These are phyloP conservation scores for Vaccinium darrowii DNA, from an alignment of 148 eudicot genomes.

Conservation along the genomic window DNA sequence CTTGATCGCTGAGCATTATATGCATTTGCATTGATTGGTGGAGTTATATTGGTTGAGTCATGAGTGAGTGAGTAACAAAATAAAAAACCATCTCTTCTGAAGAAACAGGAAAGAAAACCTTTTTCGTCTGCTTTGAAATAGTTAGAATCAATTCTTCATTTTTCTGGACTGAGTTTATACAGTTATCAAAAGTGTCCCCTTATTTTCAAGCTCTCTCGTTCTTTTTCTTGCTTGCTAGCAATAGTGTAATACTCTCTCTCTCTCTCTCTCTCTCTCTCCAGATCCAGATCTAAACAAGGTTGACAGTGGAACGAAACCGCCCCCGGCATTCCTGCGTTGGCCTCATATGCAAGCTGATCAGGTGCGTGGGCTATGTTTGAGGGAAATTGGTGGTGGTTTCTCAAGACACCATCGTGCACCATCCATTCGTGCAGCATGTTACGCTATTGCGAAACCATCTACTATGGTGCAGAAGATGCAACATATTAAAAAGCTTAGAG, in stretches of 20 bases:
- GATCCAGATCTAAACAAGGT: constrained; percentile 49
- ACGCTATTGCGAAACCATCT: constrained; percentile 92
- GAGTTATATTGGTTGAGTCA: constrained; percentile 5
- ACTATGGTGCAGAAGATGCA: constrained; percentile 96
- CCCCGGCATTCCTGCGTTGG: constrained; percentile 76
- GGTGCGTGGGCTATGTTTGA: constrained; percentile 77
- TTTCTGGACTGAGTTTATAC: background rate
- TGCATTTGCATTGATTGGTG: constrained; percentile 6
- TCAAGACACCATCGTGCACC: constrained; percentile 93
- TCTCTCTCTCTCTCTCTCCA: background rate
- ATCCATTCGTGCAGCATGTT: constrained; percentile 80
- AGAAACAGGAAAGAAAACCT: background rate
- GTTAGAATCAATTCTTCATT: background rate
- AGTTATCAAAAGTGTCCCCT: background rate
- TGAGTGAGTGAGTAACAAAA: background rate
- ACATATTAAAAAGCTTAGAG: constrained; percentile 70
- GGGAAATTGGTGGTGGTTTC: constrained; percentile 98
- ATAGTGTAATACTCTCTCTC: background rate
- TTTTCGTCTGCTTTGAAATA: background rate
- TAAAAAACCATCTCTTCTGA: background rate
- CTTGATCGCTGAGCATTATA: background rate
- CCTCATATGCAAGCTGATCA: constrained; percentile 92
- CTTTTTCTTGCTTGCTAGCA: background rate
- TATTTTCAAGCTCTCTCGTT: constrained; percentile 3
- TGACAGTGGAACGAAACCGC: constrained; percentile 33